phyloP scores from a whole-genome alignment of 2,329 filamentous ascomycete species.

The Talaromyces sp. region DNA sequence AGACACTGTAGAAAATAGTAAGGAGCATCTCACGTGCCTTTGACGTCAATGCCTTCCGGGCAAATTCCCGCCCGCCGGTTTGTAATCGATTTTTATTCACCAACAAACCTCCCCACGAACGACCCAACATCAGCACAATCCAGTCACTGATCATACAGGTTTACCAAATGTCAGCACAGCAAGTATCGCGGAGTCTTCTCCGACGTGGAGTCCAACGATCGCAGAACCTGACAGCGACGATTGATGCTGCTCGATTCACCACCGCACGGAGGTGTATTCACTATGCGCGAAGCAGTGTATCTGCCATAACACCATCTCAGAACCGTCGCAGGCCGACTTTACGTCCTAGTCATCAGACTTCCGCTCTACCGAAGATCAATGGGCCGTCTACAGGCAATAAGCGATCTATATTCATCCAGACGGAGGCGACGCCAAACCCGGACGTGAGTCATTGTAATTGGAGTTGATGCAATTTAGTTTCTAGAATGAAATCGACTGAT shows the following conservation, averaged over 20 bases:
- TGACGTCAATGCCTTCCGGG: conserved; percentile 16
- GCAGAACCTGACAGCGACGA: conserved; percentile 24
- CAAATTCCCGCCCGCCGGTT: conserved; percentile 15
- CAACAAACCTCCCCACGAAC: background rate
- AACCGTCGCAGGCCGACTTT: conserved; percentile 48
- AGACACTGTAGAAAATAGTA: background rate
- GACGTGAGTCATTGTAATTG: conserved; percentile 57
- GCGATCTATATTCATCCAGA: conserved; percentile 96
- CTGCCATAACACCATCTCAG: conserved; percentile 50
- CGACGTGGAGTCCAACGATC: conserved; percentile 30
- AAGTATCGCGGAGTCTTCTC: conserved; percentile 34
- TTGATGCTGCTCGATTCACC: conserved; percentile 27
- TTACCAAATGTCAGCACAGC: conserved; percentile 35
- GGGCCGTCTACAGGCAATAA: conserved; percentile 42
- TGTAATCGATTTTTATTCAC: conserved; percentile 14
- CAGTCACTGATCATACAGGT: background rate
- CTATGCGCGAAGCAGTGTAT: conserved; percentile 39
- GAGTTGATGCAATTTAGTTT: background rate
- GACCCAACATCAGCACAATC: background rate
- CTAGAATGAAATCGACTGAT: background rate
- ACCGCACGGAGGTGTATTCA: conserved; percentile 27
- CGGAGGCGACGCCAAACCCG: conserved; percentile 88
- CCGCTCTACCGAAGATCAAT: conserved; percentile 38
- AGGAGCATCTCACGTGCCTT: conserved; percentile 16
- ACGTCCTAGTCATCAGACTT: conserved; percentile 43